Conservation (phyloP, 2,329 filamentous ascomycete species). For the Mariannaea sp. region DNA sequence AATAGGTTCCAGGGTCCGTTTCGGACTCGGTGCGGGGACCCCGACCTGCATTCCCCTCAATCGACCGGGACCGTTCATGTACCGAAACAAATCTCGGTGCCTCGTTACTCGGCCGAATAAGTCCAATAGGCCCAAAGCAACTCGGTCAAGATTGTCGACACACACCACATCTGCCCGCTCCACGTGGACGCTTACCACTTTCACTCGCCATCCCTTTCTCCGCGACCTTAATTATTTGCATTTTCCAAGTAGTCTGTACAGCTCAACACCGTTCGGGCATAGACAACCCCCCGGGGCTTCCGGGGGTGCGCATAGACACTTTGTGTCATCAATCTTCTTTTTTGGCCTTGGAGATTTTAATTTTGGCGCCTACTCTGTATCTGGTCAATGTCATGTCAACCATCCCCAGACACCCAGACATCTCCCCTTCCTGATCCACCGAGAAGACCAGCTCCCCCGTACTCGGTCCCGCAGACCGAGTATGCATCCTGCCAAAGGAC, state of each 20-base stretch:
- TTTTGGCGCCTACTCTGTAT: too few relatives aligned
- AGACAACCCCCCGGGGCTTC: constrained; percentile 1
- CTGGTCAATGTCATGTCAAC: too few relatives aligned
- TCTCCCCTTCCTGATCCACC: neutral
- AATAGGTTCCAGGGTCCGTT: neutral
- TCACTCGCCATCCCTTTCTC: constrained; percentile 7
- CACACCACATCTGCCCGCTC: too few relatives aligned
- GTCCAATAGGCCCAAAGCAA: too few relatives aligned
- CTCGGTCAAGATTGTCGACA: too few relatives aligned
- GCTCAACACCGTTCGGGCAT: too few relatives aligned
- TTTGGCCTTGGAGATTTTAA: neutral
- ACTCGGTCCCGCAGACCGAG: constrained; percentile 14
- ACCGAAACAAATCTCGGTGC: too few relatives aligned
- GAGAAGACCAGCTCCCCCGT: neutral
- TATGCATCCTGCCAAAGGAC: neutral
- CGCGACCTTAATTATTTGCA: neutral
- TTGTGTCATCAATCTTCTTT: neutral
- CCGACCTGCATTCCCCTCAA: constrained; percentile 9
- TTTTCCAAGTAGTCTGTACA: too few relatives aligned
- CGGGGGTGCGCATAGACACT: neutral
- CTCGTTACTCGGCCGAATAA: too few relatives aligned
- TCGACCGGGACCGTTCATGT: neutral
- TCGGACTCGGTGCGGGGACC: constrained; percentile 4
- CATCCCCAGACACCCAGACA: too few relatives aligned
- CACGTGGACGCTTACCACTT: constrained; percentile 12